Evolutionary conservation across 768 basidiomycete species (phyloP), one percentile per base, ranked within the genome.

Genomic region (Tylopilus plumbeoviolaceoides): DNA sequence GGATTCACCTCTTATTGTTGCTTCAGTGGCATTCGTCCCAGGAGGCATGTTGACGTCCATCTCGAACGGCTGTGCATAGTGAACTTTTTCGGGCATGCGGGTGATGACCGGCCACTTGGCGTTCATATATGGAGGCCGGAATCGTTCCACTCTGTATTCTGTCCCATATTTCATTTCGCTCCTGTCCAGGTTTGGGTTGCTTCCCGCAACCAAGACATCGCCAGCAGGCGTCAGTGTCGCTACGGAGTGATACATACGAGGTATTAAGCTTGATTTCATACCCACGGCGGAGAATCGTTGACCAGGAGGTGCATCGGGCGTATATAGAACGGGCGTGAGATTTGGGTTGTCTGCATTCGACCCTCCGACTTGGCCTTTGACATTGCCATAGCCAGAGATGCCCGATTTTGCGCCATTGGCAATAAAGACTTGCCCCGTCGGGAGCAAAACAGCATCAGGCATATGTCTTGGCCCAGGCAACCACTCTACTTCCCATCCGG

Each of bases 141-240:
- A 75, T 78, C 86, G 84, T 65, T 97, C 94, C 30, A 92, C 87
- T 46, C 91, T 78, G 66, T 95, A 95, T 67, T 95, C 91, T 17
- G 91, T 92, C 28, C 85, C 83, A 64, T 88, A 94, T 63, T 74
- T 73, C 39, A 80, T 60, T 59, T 82, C 85, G 59, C 84, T 89
- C 48, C 87, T 73, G 66, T 91, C 89, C 53, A 91, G 67, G 67
- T 91, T 91, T 23, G 90, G 90, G 62, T 90, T 91, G 54, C 88
- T 89, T 31, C 89, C 89, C 18, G 89, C 84, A 51, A 92, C 82
- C 84, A 91, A 81, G 46, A 91, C 69, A 47, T 79, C 77, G 4
- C 84, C 90, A 28, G 70, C 72, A 7, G 89, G 89, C 8, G 87
- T 85, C 61, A 91, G 70, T 15, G 85, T 89, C 43, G 89, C 90